Evolutionary conservation across 257 asterid genomes (phyloP), one percentile per base, ranked within the genome.

Genomic region (Eustoma russellianum): DNA sequence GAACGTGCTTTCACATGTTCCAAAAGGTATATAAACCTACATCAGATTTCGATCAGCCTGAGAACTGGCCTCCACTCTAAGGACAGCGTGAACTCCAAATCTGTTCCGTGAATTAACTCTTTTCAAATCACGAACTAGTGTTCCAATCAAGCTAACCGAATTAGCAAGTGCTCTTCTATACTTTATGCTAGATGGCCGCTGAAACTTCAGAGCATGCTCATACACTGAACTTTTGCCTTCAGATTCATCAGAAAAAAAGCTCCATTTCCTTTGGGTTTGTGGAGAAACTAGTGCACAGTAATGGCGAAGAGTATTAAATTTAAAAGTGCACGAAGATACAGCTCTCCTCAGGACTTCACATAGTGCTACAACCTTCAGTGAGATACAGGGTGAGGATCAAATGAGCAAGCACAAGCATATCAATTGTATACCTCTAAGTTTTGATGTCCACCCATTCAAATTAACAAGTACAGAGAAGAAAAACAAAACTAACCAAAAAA

Each of bases 71-170:
- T 62, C 60, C 56, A 78, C 80, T 28, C 9, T 67, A 51, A 88
- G 86, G 1, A 6, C 0, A 19, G 92, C 78, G 56, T 67, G 4
- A 52, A 80, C 62, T 33, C 91, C 90, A 24, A 77, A 56, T 8
- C 5, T 0, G n/a, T 64, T 1, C 14, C 1, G 14, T 19, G 60
- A 17, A 41, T 77, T 72, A 47, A 55, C 13, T 33, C 48, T 49
- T 66, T 0, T 60, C 34, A 80, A 30, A 24, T 80, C 83, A 17
- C 0, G 0, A 4, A 13, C 43, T 9, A 82, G 57, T 10, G 59
- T 67, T 24, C 97, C 97, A n/a, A 88, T 88, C 62, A 85, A 74
- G 76, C 86, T 88, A 28, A 81, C 82, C 0, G 76, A 80, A 76
- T 82, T 88, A 18, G 7, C 59, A 38, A 77, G 61, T 9, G 19